These are phyloP conservation scores for Vachellia collinsii DNA, from an alignment of 306 rosid species.

Conservation along the genomic window DNA sequence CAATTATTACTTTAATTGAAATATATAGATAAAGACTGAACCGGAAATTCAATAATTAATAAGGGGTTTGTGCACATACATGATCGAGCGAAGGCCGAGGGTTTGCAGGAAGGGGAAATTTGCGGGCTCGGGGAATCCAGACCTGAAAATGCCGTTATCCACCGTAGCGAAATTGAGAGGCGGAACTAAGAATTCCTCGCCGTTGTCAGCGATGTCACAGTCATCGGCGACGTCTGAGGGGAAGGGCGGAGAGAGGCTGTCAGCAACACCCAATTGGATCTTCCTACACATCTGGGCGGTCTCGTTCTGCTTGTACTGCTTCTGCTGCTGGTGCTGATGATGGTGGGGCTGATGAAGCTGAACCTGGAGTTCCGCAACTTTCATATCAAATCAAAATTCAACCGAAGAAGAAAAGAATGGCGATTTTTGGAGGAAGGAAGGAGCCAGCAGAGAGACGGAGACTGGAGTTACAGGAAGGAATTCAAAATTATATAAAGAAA, in stretches of 20 bases:
- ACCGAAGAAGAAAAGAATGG: too few species aligned
- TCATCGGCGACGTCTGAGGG: neutral
- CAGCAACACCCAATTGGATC: slow-evolving; percentile 32
- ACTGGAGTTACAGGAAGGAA: too few species aligned
- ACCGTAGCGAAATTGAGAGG: slow-evolving; percentile 76
- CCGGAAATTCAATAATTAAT: neutral
- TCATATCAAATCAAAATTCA: too few species aligned
- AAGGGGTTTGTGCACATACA: slow-evolving; percentile 38
- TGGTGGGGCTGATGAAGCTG: neutral
- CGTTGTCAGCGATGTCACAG: neutral
- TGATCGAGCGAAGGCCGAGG: slow-evolving; percentile 72
- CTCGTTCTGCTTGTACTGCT: neutral
- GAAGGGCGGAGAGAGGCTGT: neutral
- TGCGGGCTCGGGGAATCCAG: slow-evolving; percentile 67
- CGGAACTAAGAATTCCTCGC: slow-evolving; percentile 59
- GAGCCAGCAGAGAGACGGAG: too few species aligned
- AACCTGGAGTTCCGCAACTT: slow-evolving; percentile 28
- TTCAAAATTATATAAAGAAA: too few species aligned
- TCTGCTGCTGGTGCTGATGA: neutral
- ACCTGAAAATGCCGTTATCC: slow-evolving; percentile 71
- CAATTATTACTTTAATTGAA: neutral
- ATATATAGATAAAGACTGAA: neutral
- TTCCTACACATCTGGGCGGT: slow-evolving; percentile 50
- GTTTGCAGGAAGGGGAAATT: slow-evolving; percentile 70
- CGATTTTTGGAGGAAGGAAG: too few species aligned